Percentiles rank a stretch among this genome's conserved stretches.
Conservation (phyloP, 768 basidiomycete genomes). For the Mycena pura region DNA sequence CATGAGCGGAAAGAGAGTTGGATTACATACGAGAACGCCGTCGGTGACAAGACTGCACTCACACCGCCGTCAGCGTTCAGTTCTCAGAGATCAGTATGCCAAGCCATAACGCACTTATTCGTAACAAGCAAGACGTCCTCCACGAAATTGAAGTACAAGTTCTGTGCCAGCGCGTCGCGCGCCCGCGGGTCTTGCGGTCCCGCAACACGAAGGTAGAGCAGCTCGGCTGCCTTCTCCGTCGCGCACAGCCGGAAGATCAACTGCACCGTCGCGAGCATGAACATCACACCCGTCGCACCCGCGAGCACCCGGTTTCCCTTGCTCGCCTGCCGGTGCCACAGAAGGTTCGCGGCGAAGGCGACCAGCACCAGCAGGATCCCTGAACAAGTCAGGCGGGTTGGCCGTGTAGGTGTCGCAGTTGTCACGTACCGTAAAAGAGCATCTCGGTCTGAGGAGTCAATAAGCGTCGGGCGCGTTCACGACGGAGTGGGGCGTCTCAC, state of each 20-base stretch:
- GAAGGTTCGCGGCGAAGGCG: slow-evolving; percentile 14
- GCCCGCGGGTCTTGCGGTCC: slow-evolving; percentile 5
- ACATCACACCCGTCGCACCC: slow-evolving; percentile 8
- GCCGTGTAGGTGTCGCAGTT: background rate
- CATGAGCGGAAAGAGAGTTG: background rate
- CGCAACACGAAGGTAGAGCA: slow-evolving; percentile 9
- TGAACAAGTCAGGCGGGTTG: background rate
- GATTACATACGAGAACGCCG: slow-evolving; percentile 18
- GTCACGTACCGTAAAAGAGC: slow-evolving; percentile 13
- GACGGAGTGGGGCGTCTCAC: background rate
- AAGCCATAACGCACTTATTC: slow-evolving; percentile 25
- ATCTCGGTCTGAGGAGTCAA: slow-evolving; percentile 12
- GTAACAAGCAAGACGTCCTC: slow-evolving; percentile 22
- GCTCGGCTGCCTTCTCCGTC: background rate
- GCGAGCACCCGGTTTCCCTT: background rate
- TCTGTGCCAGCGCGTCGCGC: background rate
- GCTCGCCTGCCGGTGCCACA: background rate
- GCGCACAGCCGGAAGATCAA: slow-evolving; percentile 6
- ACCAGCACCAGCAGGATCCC: slow-evolving; percentile 24
- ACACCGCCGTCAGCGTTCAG: background rate
- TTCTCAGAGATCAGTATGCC: no score
- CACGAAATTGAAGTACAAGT: slow-evolving; percentile 9
- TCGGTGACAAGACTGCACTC: slow-evolving; percentile 16
- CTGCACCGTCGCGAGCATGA: slow-evolving; percentile 14
- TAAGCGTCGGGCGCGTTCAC: background rate